These are phyloP conservation scores for Fusarium equiseti DNA, from an alignment of 2,329 filamentous ascomycete species.

Conservation along the genomic window DNA sequence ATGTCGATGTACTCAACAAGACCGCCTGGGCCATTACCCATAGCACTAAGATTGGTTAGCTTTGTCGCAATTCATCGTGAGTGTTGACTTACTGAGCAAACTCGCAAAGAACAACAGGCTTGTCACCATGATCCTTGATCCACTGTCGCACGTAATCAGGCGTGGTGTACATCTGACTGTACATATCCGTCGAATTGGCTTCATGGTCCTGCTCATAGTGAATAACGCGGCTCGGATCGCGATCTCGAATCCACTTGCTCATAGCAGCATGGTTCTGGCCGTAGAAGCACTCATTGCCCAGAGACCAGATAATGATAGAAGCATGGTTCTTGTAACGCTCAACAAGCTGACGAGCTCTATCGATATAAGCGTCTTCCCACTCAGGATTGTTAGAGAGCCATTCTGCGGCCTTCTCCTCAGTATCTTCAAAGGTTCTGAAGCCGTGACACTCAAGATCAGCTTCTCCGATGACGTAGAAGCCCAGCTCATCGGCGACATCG, in stretches of 20 bases:
- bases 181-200: constrained; percentile 71
- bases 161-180: constrained; percentile 73
- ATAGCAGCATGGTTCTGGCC: constrained; percentile 76
- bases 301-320: constrained; percentile 76
- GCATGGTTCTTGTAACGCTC: constrained; percentile 71
- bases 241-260: constrained; percentile 70
- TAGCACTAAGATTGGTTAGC: constrained; percentile 57
- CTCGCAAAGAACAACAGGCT: constrained; percentile 70
- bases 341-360: constrained; percentile 74
- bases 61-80: no score
- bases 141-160: constrained; percentile 52
- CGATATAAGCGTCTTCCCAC: constrained; percentile 74
- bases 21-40: constrained; percentile 79
- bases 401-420: constrained; percentile 37
- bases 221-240: constrained; percentile 67
- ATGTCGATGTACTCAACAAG: constrained; percentile 75
- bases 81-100: constrained; percentile 55
- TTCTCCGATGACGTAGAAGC: constrained; percentile 73
- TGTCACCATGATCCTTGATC: constrained; percentile 39
- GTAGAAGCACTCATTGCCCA: constrained; percentile 80
- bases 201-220: constrained; percentile 75
- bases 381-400: constrained; percentile 68
- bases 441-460: constrained; percentile 68
- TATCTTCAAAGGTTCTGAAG: constrained; percentile 49
- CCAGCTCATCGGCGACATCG: constrained; percentile 72